These are phyloP conservation scores for Copromyces sp. DNA, from an alignment of 495 filamentous ascomycete species.

Conservation along the genomic window DNA sequence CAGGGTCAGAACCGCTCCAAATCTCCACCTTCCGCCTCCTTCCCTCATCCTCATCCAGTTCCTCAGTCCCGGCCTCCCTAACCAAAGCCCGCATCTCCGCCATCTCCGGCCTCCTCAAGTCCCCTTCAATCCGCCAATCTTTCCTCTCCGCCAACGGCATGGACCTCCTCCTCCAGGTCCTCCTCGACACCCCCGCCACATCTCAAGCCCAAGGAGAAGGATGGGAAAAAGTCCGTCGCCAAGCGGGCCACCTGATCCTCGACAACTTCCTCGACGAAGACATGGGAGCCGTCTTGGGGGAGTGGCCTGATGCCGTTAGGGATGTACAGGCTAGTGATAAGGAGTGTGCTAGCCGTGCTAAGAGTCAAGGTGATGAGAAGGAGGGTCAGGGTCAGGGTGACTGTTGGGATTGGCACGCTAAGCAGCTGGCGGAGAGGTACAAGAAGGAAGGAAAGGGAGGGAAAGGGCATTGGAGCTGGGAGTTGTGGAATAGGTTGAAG, in stretches of 20 bases:
- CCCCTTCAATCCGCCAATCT: constrained; percentile 32
- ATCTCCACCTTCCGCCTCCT: constrained; percentile 17
- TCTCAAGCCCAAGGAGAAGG: constrained; percentile 1
- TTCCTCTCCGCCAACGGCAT: constrained; percentile 42
- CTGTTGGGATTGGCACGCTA: constrained; percentile 34
- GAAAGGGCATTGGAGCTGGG: constrained; percentile 23
- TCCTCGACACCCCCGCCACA: constrained; percentile 10
- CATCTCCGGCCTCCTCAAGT: constrained; percentile 34
- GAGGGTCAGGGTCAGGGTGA: constrained; percentile 11
- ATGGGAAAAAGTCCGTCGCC: constrained; percentile 32
- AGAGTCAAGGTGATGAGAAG: constrained; percentile 2
- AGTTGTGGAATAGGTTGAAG: constrained; percentile 15
- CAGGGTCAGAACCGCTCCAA: background rate
- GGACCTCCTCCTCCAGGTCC: constrained; percentile 34
- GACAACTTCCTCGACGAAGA: constrained; percentile 52
- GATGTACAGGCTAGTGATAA: constrained; percentile 11
- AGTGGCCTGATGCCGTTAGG: constrained; percentile 30
- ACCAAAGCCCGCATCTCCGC: constrained; percentile 29
- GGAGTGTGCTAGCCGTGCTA: constrained; percentile 12
- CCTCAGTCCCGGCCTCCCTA: constrained; percentile 13
- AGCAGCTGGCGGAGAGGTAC: constrained; percentile 12
- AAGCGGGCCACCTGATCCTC: constrained; percentile 40
- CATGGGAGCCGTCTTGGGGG: constrained; percentile 41
- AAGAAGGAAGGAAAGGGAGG: constrained; percentile 4
- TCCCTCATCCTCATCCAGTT: constrained; percentile 20